Evolutionary conservation across 2,329 filamentous ascomycete species (phyloP).

Genomic region (Kalaharituber pfeilii): DNA sequence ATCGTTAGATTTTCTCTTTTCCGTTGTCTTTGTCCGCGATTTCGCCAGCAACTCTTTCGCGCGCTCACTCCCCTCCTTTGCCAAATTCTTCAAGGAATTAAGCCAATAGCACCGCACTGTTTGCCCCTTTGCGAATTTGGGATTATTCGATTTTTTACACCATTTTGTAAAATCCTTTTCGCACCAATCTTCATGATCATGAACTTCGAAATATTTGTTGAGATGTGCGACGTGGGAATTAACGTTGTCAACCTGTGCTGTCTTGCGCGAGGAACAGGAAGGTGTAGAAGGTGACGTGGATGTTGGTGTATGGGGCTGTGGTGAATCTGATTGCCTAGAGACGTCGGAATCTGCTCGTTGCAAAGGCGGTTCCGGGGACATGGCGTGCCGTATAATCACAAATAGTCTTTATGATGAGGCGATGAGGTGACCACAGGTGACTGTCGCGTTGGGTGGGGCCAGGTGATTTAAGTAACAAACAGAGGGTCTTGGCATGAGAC

Average conservation of each 20-base stretch:
- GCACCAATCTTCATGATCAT: not conserved
- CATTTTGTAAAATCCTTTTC: not conserved
- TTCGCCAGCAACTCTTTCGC: not conserved
- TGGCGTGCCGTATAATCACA: too few relatives aligned
- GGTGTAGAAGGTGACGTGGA: too few relatives aligned
- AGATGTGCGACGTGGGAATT: not conserved
- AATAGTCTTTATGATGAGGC: too few relatives aligned
- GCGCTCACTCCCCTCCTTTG: not conserved
- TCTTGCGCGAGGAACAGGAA: too few relatives aligned
- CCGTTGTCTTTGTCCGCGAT: not conserved
- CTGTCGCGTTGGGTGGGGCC: too few relatives aligned
- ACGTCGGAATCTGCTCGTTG: too few relatives aligned
- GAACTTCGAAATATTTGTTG: not conserved
- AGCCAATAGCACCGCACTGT: not conserved
- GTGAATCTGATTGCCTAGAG: too few relatives aligned
- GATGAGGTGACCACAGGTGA: too few relatives aligned
- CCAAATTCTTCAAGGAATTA: not conserved
- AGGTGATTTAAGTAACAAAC: too few relatives aligned
- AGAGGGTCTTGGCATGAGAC: too few relatives aligned
- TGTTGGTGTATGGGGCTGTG: too few relatives aligned
- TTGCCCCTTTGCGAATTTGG: not conserved
- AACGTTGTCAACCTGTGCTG: not conserved
- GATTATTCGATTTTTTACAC: not conserved
- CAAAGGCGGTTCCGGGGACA: too few relatives aligned
- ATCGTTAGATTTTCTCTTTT: not conserved